Base-by-base conservation (phyloP, 768 basidiomycete genomes). In the Saitozyma podzolica region DNA sequence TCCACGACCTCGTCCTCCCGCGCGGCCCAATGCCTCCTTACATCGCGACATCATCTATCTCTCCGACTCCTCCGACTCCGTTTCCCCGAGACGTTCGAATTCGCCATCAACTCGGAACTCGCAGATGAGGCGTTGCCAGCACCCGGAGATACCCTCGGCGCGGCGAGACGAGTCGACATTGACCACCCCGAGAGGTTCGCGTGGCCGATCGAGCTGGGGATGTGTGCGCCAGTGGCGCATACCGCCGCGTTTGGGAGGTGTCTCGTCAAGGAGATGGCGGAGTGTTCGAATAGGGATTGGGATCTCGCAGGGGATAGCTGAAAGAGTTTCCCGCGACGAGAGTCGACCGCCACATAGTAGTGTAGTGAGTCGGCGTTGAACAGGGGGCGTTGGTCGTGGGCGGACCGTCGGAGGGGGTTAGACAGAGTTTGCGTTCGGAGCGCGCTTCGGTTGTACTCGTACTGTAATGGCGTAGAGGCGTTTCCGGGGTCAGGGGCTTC, bases 121-220 rank as follows among this genome's bases (percentile, higher is more conserved):
- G 58, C 65, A 8, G 72, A 73, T 40, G 64, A 70, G 41, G 58
- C 63, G 14, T 43, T 72, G 13, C 68, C 70, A 39, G 64, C 68
- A 3, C 73, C 73, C 5, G 65, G 65, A 9, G 73, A 75, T 56
- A 50, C 17, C 13, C 59, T 75, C 9, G 73, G 73, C 8, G 59
- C 68, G 19, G 74, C 69, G 8, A 58, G 62, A 19, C 56, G 57
- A 43, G 58, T 76, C n/a, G 68, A 76, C 59, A 62, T 69, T 11
- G 74, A 76, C 48, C 5, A 56, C 10, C 50, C 56, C 6, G 59
- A 67, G n/a, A 49, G 49, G n/a, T 76, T 73, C 40, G 69, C 58
- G 40, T 76, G 74, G 74, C 74, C 74, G 7, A 73, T 76, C 19
- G 74, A 76, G 47, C 45, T 76, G 42, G 74, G 72, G 16, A 73